A percentile compares a stretch with the other conserved stretches of the same genome.
These are phyloP conservation scores for Dujonia santamariae DNA, from an alignment of 1,139 yeast genomes.

Conservation along the genomic window DNA sequence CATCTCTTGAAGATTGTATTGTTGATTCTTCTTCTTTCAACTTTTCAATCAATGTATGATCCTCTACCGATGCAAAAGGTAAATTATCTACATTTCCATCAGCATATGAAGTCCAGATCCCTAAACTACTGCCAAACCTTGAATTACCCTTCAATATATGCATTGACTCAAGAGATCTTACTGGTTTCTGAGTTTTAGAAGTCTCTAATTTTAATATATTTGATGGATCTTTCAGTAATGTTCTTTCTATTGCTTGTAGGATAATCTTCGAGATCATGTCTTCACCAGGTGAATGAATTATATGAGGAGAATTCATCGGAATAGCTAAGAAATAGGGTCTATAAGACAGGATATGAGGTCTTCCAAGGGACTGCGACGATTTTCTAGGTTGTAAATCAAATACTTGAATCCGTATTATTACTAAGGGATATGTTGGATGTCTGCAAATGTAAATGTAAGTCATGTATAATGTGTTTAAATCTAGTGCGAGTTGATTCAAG, in stretches of 20 bases:
- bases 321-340: slow-evolving; percentile 64
- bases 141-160: slow-evolving; percentile 59
- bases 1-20: slow-evolving; percentile 10
- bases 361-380: slow-evolving; percentile 2
- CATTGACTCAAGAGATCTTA: slow-evolving; percentile 53
- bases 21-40: slow-evolving; percentile 6
- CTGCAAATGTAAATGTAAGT: slow-evolving; percentile 65
- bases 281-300: slow-evolving; percentile 55
- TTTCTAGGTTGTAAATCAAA: slow-evolving; percentile 48
- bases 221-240: slow-evolving; percentile 40
- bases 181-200: slow-evolving; percentile 39
- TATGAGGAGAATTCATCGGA: slow-evolving; percentile 63
- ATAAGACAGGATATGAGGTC: slow-evolving; percentile 48
- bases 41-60: slow-evolving; percentile 21
- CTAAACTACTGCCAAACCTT: slow-evolving; percentile 56
- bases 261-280: slow-evolving; percentile 51
- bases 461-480: slow-evolving; percentile 48
- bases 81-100: slow-evolving; percentile 59
- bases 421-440: slow-evolving; percentile 60
- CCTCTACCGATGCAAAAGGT: slow-evolving; percentile 47
- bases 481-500: slow-evolving; percentile 43
- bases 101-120: slow-evolving; percentile 72
- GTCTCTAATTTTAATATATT: slow-evolving; percentile 26
- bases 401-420: slow-evolving; percentile 63
- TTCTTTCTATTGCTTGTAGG: slow-evolving; percentile 54